phyloP scores from a whole-genome alignment of 192 early-diverging fungal genomes.

The Backusella tarrabulga region DNA sequence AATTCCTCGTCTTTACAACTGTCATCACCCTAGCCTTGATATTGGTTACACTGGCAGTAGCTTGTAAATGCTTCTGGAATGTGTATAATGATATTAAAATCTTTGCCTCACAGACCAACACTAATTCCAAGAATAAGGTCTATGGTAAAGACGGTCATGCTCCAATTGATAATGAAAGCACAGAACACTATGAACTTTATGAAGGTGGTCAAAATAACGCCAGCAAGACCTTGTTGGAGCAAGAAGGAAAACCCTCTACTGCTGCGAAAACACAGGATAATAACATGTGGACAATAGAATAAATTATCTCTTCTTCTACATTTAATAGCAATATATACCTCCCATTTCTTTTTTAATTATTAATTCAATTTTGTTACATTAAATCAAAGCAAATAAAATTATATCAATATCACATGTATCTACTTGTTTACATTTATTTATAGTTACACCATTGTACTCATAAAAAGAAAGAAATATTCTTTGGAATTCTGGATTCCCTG shows the following conservation, averaged over 20 bases:
- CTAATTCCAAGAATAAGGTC: background rate
- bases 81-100: slow-evolving; percentile 2
- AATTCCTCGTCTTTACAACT: slow-evolving; percentile 40
- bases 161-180: slow-evolving; percentile 7
- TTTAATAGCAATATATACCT: background rate
- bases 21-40: slow-evolving; percentile 18
- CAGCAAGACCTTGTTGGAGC: slow-evolving; percentile 11
- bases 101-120: background rate
- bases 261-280: background rate
- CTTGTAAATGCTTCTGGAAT: slow-evolving; percentile 14
- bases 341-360: background rate
- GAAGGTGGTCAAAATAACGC: background rate
- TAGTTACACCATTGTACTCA: background rate
- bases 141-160: background rate
- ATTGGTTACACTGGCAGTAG: slow-evolving; percentile 20
- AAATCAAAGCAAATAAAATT: background rate
- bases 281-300: slow-evolving; percentile 32
- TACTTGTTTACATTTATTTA: background rate
- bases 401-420: background rate
- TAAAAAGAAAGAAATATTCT: background rate
- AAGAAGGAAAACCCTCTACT: background rate
- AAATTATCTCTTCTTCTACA: background rate
- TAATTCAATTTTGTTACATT: background rate
- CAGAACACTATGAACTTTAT: slow-evolving; percentile 7
- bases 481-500: background rate